Evolutionary conservation across 176 grass and related monocot species (phyloP), one percentile per base, ranked within the genome.

Genomic region (Cocos nucifera): DNA sequence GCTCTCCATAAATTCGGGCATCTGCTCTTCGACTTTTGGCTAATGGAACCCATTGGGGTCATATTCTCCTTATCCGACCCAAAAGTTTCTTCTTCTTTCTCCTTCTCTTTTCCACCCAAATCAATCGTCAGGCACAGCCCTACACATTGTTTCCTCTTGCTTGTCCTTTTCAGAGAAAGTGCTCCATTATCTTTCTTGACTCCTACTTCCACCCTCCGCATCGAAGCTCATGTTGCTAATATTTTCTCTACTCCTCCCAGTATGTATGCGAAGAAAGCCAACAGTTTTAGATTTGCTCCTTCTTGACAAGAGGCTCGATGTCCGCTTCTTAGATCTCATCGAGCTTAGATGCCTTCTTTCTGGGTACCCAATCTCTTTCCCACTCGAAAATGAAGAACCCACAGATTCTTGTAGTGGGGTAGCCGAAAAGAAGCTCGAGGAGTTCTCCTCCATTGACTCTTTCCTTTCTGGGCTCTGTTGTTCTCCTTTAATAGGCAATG

Each of bases 271-370:
- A 62, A 98, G 94, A 51, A 72, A 79, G 63, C 86, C 85, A 27
- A 98, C 57, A 58, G 79, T 81, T 64, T 79, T 93, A 9, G 86
- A 83, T 71, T 93, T 98, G 71, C 73, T 27, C 67, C 71, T 77
- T 72, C 65, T 76, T 24, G 81, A 73, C 30, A 88, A 49, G 24
- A 78, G 55, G 56, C 25, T 85, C 52, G 81, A 78, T 19, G 63
- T 67, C 64, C 26, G 51, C 73, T 77, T 78, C 50, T 22, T 71
- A 52, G 75, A 76, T 32, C 27, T 44, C 27, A 16, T 14, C 16
- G 26, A 28, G 18, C n/a, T 68, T 53, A 64, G 65, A 44, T 54
- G 25, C 23, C 54, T 10, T 63, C 3, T 66, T 58, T 64, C 53
- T 39, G 71, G 51, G 16, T 17, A 58, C 17, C 18, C 3, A 7